Evolutionary conservation across 2,329 filamentous ascomycete species (phyloP).

Genomic region (Cercospora nicotianae): DNA sequence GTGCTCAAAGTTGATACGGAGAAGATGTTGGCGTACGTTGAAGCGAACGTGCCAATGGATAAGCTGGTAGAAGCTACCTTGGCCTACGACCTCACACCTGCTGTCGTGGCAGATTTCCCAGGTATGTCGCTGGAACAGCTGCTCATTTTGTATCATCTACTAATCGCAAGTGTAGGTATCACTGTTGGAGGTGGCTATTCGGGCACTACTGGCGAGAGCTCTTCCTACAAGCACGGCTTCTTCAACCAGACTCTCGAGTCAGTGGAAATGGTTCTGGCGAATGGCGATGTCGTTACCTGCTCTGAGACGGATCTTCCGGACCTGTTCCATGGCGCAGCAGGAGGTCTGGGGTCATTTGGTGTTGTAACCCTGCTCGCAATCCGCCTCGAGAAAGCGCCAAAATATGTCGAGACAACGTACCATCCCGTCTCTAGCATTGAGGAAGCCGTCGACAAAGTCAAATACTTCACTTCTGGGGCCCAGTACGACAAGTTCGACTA

Average conservation of each 20-base stretch:
- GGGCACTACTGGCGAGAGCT: conserved; percentile 68
- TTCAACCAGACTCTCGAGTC: conserved; percentile 63
- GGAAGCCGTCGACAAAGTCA: conserved; percentile 45
- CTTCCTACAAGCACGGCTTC: conserved; percentile 66
- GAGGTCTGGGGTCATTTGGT: conserved; percentile 65
- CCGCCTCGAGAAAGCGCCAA: conserved; percentile 48
- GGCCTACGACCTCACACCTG: conserved; percentile 57
- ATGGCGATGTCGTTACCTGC: conserved; percentile 57
- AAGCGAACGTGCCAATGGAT: conserved; percentile 71
- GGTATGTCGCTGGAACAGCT: conserved; percentile 30
- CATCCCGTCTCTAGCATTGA: conserved; percentile 45
- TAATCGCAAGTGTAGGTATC: conserved; percentile 47
- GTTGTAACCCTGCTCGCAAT: conserved; percentile 60
- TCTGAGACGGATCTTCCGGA: conserved; percentile 58
- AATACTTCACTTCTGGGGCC: conserved; percentile 38
- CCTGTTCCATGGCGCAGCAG: conserved; percentile 65
- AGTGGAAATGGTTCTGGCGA: conserved; percentile 65
- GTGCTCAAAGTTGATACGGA: conserved; percentile 62
- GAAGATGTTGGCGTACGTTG: conserved; percentile 59
- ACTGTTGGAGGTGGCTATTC: conserved; percentile 68
- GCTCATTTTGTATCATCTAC: too few relatives aligned
- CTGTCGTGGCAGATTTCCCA: conserved; percentile 70
- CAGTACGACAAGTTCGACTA: conserved; percentile 48
- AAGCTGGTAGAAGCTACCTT: conserved; percentile 59
- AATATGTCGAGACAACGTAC: conserved; percentile 53